phyloP scores from a whole-genome alignment of 768 basidiomycete species.

The Gloeopeniophorella convolvens region DNA sequence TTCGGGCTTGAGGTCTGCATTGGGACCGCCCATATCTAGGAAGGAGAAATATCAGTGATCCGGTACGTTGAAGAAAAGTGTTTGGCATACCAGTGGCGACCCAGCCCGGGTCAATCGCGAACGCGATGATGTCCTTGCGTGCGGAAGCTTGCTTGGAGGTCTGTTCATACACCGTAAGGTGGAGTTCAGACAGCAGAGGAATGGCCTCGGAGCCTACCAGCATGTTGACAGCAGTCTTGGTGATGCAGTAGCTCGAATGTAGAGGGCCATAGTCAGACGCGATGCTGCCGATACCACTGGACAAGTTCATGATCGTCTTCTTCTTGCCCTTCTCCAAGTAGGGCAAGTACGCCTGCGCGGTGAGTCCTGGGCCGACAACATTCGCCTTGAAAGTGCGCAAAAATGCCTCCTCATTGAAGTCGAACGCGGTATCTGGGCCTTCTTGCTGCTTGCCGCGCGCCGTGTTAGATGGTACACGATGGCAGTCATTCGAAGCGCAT shows the following conservation, averaged over 20 bases:
- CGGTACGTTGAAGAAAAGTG: background rate
- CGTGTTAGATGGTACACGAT: background rate
- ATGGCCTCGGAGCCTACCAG: too few relatives aligned
- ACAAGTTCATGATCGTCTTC: slow-evolving; percentile 33
- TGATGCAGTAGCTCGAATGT: too few relatives aligned
- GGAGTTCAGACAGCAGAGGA: too few relatives aligned
- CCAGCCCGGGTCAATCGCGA: slow-evolving; percentile 35
- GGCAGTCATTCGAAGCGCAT: too few relatives aligned
- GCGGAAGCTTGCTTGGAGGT: slow-evolving; percentile 34
- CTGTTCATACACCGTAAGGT: slow-evolving; percentile 19
- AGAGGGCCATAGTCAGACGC: too few relatives aligned
- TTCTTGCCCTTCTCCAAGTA: slow-evolving; percentile 29
- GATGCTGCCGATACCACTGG: slow-evolving; percentile 31
- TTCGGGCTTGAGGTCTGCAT: slow-evolving; percentile 27
- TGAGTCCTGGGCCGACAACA: slow-evolving; percentile 32
- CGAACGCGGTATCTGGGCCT: slow-evolving; percentile 26
- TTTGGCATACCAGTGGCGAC: slow-evolving; percentile 35
- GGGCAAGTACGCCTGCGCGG: slow-evolving; percentile 30
- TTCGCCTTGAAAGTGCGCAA: slow-evolving; percentile 26
- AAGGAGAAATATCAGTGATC: background rate
- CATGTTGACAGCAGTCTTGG: too few relatives aligned
- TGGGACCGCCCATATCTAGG: slow-evolving; percentile 32
- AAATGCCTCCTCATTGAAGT: slow-evolving; percentile 23
- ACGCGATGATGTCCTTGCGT: slow-evolving; percentile 28
- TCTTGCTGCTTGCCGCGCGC: slow-evolving; percentile 15